These are phyloP conservation scores for Aspergillus ochraceus DNA, from an alignment of 2,329 filamentous ascomycete species.

Conservation along the genomic window DNA sequence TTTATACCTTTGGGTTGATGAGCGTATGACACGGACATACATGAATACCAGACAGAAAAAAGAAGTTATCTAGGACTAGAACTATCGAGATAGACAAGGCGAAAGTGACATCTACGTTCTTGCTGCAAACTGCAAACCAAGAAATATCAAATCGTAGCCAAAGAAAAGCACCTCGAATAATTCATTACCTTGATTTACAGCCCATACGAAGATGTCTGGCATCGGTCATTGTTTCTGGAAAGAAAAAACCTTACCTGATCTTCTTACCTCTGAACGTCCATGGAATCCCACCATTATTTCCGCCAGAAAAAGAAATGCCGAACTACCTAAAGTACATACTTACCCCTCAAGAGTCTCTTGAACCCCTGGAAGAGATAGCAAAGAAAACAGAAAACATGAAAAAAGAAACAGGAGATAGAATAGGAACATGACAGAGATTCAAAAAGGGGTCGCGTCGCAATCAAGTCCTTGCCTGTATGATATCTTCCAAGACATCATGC, in stretches of 20 bases:
- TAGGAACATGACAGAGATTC: constrained; percentile 16
- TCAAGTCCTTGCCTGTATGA: constrained; percentile 1
- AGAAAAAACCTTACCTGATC: constrained; percentile 43
- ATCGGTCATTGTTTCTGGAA: constrained; percentile 26
- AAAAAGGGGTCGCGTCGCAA: neutral
- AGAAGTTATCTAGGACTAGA: neutral
- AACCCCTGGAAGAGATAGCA: constrained; percentile 25
- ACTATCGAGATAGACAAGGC: too few relatives aligned
- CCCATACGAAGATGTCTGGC: constrained; percentile 21
- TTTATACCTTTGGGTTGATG: constrained; percentile 26
- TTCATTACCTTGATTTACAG: constrained; percentile 21
- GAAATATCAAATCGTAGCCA: neutral
- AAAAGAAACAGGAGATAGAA: constrained; percentile 25
- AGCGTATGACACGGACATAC: constrained; percentile 31
- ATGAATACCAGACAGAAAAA: constrained; percentile 29
- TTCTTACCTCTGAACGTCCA: constrained; percentile 40
- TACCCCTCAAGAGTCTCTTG: constrained; percentile 31
- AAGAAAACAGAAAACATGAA: constrained; percentile 19
- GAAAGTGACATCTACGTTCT: too few relatives aligned
- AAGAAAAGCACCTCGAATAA: neutral
- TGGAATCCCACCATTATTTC: constrained; percentile 18
- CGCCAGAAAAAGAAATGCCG: constrained; percentile 19
- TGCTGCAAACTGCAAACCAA: neutral
- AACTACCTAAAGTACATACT: constrained; percentile 47
- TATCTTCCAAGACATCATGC: neutral